phyloP scores from a whole-genome alignment of 192 early-diverging fungal genomes.

The Obelidium mucronatum region DNA sequence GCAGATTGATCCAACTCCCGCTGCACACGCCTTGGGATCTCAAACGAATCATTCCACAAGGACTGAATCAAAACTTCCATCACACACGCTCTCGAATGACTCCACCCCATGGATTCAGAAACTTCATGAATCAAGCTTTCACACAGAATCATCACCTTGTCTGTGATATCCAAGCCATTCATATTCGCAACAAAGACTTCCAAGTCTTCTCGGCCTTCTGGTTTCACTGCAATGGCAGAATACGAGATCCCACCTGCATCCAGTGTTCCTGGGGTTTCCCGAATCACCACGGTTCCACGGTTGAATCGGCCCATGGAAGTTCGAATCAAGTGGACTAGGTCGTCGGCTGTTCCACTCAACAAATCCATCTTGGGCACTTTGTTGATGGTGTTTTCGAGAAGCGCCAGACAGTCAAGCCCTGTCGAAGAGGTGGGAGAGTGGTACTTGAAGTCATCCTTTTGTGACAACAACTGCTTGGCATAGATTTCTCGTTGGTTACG shows the following conservation, averaged over 20 bases:
- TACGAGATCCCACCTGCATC: background rate
- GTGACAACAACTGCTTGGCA: background rate
- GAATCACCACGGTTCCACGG: background rate
- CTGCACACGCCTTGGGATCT: too few relatives aligned
- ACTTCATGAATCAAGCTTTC: too few relatives aligned
- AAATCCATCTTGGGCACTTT: background rate
- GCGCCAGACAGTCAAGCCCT: background rate
- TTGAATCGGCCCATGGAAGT: background rate
- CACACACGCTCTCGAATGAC: too few relatives aligned
- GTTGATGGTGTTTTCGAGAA: background rate
- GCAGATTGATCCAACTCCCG: too few relatives aligned
- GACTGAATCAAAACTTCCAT: too few relatives aligned
- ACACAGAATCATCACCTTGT: too few relatives aligned
- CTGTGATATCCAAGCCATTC: too few relatives aligned
- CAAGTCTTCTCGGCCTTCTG: too few relatives aligned
- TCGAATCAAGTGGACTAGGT: background rate
- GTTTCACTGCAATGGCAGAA: background rate
- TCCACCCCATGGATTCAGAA: too few relatives aligned
- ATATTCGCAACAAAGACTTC: too few relatives aligned
- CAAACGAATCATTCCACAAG: too few relatives aligned
- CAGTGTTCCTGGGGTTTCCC: background rate
- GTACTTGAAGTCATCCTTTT: background rate
- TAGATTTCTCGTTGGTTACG: background rate
- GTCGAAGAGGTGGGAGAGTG: slow-evolving; percentile 23
- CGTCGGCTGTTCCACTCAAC: background rate